These are phyloP conservation scores for Symbiodinium pilosum DNA, from an alignment of 73 alveolate genomes.

Conservation along the genomic window DNA sequence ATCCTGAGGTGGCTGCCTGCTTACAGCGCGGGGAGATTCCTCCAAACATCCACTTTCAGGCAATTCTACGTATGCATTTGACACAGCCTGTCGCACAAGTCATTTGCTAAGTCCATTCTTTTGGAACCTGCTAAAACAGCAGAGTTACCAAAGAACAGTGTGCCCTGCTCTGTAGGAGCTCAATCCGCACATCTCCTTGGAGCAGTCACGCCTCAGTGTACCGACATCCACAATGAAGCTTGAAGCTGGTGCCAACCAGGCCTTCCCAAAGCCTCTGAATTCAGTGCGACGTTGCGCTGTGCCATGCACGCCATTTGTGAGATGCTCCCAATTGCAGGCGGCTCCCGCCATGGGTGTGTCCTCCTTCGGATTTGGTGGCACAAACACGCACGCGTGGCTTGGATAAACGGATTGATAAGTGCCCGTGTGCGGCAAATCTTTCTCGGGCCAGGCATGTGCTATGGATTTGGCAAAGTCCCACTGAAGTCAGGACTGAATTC, in stretches of 20 bases:
- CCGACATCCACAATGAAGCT: constrained; percentile 24
- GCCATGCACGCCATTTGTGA: background rate
- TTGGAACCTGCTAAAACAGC: no score
- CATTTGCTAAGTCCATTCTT: no score
- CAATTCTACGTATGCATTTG: no score
- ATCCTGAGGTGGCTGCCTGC: constrained; percentile 64
- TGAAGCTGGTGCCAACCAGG: background rate
- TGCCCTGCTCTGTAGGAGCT: constrained; percentile 27
- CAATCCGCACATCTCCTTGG: constrained; percentile 89
- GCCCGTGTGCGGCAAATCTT: no score
- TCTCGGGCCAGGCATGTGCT: no score
- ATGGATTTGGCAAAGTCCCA: no score
- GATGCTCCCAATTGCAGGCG: constrained; percentile 26
- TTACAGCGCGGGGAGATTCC: constrained; percentile 72
- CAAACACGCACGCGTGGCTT: constrained; percentile 87
- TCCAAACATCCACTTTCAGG: constrained; percentile 88
- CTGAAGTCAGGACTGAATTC: no score
- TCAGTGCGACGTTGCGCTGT: no score
- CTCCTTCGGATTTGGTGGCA: constrained; percentile 94
- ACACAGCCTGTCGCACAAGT: no score
- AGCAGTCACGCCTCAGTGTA: constrained; percentile 32
- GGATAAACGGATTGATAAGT: no score
- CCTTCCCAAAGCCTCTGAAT: background rate
- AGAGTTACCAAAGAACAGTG: no score
- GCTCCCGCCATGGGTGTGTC: constrained; percentile 92